phyloP scores from a whole-genome alignment of 768 basidiomycete genomes.

The Clathrus columnatus region DNA sequence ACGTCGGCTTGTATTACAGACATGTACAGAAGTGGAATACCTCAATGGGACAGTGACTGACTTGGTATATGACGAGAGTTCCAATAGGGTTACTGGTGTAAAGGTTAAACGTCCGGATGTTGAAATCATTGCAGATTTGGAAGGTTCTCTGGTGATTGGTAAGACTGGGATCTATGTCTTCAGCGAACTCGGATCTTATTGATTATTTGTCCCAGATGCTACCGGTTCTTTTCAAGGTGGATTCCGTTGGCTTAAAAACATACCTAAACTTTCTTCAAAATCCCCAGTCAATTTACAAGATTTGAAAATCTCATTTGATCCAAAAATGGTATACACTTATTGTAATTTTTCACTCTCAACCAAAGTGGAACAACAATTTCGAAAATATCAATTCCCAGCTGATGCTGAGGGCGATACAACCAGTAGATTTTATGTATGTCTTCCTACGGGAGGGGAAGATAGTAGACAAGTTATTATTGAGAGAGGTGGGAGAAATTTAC shows the following conservation, averaged over 20 bases:
- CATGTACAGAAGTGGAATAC: slow-evolving; percentile 16
- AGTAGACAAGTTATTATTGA: slow-evolving; percentile 5
- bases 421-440: slow-evolving; percentile 2
- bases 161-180: not conserved
- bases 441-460: slow-evolving; percentile 4
- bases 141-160: slow-evolving; percentile 18
- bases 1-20: slow-evolving; percentile 13
- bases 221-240: slow-evolving; percentile 19
- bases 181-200: not conserved
- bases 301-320: slow-evolving; percentile 13
- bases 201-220: slow-evolving; percentile 14
- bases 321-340: slow-evolving; percentile 16
- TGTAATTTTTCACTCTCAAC: slow-evolving; percentile 13
- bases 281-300: not conserved
- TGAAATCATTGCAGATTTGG: not conserved
- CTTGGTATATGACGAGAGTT: slow-evolving; percentile 12
- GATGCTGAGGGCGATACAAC: slow-evolving; percentile 10
- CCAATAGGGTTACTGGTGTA: not conserved
- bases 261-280: not conserved
- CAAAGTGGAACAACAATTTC: slow-evolving; percentile 6
- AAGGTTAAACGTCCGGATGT: slow-evolving; percentile 13
- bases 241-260: slow-evolving; percentile 12
- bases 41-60: slow-evolving; percentile 16
- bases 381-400: slow-evolving; percentile 7
- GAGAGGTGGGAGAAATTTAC: slow-evolving; percentile 6